Evolutionary conservation across 192 early-diverging fungal genomes (phyloP).

Genomic region (Phlyctochytrium planicorne): DNA sequence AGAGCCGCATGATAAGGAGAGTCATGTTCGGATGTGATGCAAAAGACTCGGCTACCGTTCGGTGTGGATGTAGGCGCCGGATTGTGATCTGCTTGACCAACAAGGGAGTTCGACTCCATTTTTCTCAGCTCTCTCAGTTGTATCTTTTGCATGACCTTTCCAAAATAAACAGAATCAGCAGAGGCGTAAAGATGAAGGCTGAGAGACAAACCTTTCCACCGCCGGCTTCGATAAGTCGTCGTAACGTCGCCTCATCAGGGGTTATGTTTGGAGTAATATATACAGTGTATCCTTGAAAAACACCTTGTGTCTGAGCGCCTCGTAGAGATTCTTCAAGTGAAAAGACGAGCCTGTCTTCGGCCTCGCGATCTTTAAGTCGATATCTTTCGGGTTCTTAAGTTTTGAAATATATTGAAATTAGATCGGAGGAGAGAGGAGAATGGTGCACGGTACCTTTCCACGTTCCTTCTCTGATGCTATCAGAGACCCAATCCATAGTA

Average conservation of each 20-base stretch:
- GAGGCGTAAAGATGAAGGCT: too few relatives aligned
- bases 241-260: neutral
- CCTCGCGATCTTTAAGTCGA: constrained; percentile 10
- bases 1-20: neutral
- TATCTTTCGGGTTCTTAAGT: constrained; percentile 4
- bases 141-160: neutral
- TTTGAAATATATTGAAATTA: neutral
- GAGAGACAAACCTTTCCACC: constrained; percentile 21
- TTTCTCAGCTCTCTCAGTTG: neutral
- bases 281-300: constrained; percentile 18
- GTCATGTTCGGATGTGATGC: neutral
- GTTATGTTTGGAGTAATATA: constrained; percentile 17
- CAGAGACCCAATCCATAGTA: constrained; percentile 23
- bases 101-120: neutral
- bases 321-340: constrained; percentile 1
- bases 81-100: neutral
- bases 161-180: neutral
- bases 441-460: constrained; percentile 9
- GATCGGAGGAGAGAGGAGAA: neutral
- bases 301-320: neutral
- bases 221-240: constrained; percentile 15
- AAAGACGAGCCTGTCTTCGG: constrained; percentile 1
- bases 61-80: neutral
- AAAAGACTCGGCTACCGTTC: neutral
- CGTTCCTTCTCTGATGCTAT: constrained; percentile 11